Base-by-base conservation (phyloP, 805 yeast genomes). In the Candida odintsovae region DNA sequence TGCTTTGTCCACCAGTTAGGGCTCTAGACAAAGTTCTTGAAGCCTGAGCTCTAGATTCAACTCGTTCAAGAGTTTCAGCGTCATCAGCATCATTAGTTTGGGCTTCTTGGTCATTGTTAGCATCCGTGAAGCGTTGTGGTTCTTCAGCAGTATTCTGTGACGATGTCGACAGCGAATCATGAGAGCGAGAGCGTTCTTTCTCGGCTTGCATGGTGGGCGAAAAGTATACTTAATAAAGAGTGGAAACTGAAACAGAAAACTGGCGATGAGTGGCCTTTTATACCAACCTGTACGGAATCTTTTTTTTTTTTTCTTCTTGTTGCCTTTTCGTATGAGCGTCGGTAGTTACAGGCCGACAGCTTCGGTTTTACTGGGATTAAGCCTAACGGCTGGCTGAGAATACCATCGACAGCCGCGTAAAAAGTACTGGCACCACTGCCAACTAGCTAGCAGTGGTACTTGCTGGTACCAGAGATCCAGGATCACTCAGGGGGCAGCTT, bases 21-120 rank as follows among this genome's bases (percentile, higher is more conserved):
- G 67, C 69, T 46, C 75, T 61, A 1, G 78, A 71, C 6, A 76
- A 31, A 20, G 58, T 54, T 50, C 71, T 63, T 6, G 66, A 64
- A 9, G 58, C 56, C 12, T 54, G 59, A 9, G 59, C 54, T 5
- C 38, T 19, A 3, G 55, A 48, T 26, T 50, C 61, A 3, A 28
- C 26, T 38, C 50, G 39, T 21, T 42, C 42, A 18, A 47, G 44
- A 16, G 23, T 46, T 16, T 43, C 46, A 6, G 16, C 41, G 12
- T 41, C 39, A 22, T 31, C 33, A 11, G 21, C 48, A 25, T 38
- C 41, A 3, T 20, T 3, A 11, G 9, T 3, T 19, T 36, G 22
- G 12, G 25, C 39, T 13, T 19, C 39, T 18, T 3, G 23, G 23
- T 19, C 39, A 36, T 2, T 8, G 20, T 13, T 36, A 6, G 39